A percentile compares a stretch with the other conserved stretches of the same genome.
Conservation (phyloP, 2,329 filamentous ascomycete species). For the Coccinonectria pachysandricola region DNA sequence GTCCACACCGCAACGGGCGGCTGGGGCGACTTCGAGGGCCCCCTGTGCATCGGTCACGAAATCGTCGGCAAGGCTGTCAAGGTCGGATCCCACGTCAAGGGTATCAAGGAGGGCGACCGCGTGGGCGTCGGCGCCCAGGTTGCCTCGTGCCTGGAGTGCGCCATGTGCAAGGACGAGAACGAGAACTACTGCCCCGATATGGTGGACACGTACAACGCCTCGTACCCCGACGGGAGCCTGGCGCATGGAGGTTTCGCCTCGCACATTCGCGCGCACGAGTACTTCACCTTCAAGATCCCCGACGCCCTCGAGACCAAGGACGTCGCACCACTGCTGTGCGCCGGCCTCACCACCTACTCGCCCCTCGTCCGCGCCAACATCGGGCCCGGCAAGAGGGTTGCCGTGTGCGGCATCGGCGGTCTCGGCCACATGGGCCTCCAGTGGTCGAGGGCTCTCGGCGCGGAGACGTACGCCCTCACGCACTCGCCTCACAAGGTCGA, state of each 20-base stretch:
- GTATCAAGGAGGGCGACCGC: slow-evolving; percentile 42
- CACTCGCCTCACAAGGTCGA: slow-evolving; percentile 36
- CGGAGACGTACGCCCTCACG: slow-evolving; percentile 45
- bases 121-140: slow-evolving; percentile 44
- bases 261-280: slow-evolving; percentile 16
- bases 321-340: slow-evolving; percentile 53
- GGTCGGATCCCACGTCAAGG: slow-evolving; percentile 28
- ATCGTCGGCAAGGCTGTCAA: slow-evolving; percentile 36
- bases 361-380: slow-evolving; percentile 49
- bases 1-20: slow-evolving; percentile 46
- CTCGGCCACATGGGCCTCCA: slow-evolving; percentile 54
- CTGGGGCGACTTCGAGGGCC: slow-evolving; percentile 36
- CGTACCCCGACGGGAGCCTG: slow-evolving; percentile 39
- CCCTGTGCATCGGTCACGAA: slow-evolving; percentile 44
- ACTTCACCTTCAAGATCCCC: slow-evolving; percentile 35
- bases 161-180: slow-evolving; percentile 17
- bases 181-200: slow-evolving; percentile 21
- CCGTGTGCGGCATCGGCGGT: slow-evolving; percentile 40
- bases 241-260: slow-evolving; percentile 42
- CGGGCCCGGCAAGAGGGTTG: slow-evolving; percentile 53
- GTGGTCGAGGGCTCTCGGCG: slow-evolving; percentile 53
- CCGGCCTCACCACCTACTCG: slow-evolving; percentile 51
- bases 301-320: slow-evolving; percentile 22
- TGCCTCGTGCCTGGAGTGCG: slow-evolving; percentile 32
- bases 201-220: slow-evolving; percentile 33